Evolutionary conservation across 306 rosid genomes (phyloP), one percentile per base, ranked within the genome.

Genomic region (Prinsepia uniflora): DNA sequence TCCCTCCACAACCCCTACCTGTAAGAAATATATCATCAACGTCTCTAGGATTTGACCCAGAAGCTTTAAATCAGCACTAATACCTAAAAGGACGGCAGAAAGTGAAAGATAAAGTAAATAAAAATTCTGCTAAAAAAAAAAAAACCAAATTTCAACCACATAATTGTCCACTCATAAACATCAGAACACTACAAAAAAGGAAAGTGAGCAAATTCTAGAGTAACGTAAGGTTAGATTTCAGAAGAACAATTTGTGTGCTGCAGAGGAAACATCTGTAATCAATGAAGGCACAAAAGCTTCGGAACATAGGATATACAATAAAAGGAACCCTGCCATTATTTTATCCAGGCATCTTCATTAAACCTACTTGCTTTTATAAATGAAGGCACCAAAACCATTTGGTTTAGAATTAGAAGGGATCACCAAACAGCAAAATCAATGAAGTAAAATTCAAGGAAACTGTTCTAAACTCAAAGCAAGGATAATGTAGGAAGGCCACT

Each of bases 81-180:
- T 44, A 63, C 52, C 52, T 64, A 6, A 19, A 22, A 10, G 20
- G 22, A 61, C 6, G 22, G 13, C 45, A 61, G 65, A 39, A 7
- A 7, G 3, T 7, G 39, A 8, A 60, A 39, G 3, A 39, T 5
- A 5, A 42, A 39, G 36, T 14, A 24, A 58, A 3, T 20, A 61
- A 39, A 14, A 61, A 8, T 39, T 39, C 14, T 61, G 19, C 6
- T 6, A 22, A 7, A 39, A 36, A 39, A 39, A 36, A 39, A 39
- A 7, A 11, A 61, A 61, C 65, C 22, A 61, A 36, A 61, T 58
- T 42, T 24, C 63, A 58, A 58, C 63, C 42, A 13, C 63, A 58
- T 58, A 53, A 10, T 42, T 42, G 2, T 34, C 42, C 63, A 30
- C 10, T 30, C 18, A 58, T 30, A 58, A 30, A 30, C 43, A 58